Conservation (phyloP, 108 stramenopile species). For the Mayamaea pseudoterrestris region DNA sequence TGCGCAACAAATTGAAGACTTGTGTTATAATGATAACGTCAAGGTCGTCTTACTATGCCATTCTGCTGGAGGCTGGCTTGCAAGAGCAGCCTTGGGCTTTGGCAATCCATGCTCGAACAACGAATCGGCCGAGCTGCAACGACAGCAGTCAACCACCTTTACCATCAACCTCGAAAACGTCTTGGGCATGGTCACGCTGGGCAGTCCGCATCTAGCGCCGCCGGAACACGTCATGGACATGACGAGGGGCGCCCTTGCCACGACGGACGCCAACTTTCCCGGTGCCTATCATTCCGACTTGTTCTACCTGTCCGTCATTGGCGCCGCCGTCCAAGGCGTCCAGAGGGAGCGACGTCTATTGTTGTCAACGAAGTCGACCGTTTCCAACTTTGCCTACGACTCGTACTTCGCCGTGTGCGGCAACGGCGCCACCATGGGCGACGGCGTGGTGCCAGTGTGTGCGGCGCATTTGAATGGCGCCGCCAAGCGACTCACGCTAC, state of each 20-base stretch:
- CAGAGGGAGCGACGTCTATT: constrained; percentile 10
- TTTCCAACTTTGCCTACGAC: constrained; percentile 44
- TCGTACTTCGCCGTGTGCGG: constrained; percentile 81
- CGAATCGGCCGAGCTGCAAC: neutral
- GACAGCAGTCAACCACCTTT: neutral
- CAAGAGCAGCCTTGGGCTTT: constrained; percentile 70
- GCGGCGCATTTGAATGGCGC: constrained; percentile 70
- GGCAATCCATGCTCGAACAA: constrained; percentile 6
- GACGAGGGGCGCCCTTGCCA: constrained; percentile 62
- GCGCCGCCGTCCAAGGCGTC: constrained; percentile 50
- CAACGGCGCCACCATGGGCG: constrained; percentile 50
- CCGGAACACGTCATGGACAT: constrained; percentile 42
- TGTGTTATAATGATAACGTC: constrained; percentile 9
- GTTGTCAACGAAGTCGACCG: constrained; percentile 14
- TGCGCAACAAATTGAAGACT: constrained; percentile 26
- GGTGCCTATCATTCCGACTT: constrained; percentile 58
- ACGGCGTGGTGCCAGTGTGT: constrained; percentile 77
- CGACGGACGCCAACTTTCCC: constrained; percentile 55
- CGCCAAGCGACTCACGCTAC: constrained; percentile 47
- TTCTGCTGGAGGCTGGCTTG: constrained; percentile 87
- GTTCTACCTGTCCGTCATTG: constrained; percentile 68
- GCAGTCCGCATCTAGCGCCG: constrained; percentile 56
- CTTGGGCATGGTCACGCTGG: constrained; percentile 55
- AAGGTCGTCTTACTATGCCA: constrained; percentile 66
- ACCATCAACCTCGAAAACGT: constrained; percentile 3